A percentile compares a stretch with the other conserved stretches of the same genome.
Evolutionary conservation across 2,329 filamentous ascomycete species (phyloP).

Genomic region (Aspergillus hiratsukae): DNA sequence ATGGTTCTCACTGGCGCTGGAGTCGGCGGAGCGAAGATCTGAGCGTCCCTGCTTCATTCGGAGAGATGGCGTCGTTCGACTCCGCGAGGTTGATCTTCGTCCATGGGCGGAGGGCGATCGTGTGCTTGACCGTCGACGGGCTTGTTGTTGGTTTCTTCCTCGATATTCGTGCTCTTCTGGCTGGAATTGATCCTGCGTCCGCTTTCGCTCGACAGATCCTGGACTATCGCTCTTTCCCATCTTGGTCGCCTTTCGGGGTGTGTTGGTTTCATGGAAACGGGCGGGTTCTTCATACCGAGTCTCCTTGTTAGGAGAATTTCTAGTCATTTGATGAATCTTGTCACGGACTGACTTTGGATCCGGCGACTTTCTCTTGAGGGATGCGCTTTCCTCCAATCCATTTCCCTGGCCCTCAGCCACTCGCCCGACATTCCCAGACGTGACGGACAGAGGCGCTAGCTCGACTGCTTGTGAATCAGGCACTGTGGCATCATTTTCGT

Average conservation of each 20-base stretch:
- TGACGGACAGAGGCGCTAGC: constrained; percentile 7
- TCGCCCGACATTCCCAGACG: constrained; percentile 4
- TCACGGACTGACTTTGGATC: constrained; percentile 22
- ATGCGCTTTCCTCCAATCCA: constrained; percentile 24
- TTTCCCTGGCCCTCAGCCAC: neutral
- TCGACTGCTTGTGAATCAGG: constrained; percentile 7
- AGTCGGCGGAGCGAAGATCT: constrained; percentile 17
- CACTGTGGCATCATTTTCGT: constrained; percentile 23
- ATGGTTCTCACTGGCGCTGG: neutral
- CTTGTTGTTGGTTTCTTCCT: constrained; percentile 3
- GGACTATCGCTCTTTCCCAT: constrained; percentile 28
- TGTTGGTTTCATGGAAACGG: constrained; percentile 15
- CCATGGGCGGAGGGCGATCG: constrained; percentile 13
- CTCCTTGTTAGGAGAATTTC: neutral
- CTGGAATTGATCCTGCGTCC: constrained; percentile 6
- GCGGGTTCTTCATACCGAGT: constrained; percentile 10
- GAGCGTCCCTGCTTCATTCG: constrained; percentile 21
- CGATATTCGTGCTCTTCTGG: neutral
- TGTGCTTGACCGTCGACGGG: constrained; percentile 15
- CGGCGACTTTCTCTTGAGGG: constrained; percentile 33
- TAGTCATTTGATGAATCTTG: neutral
- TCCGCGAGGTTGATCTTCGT: constrained; percentile 18
- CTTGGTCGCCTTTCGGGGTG: constrained; percentile 26
- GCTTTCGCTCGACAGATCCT: constrained; percentile 30
- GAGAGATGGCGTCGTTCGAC: constrained; percentile 15